These are phyloP conservation scores for Heterobasidion irregulare DNA, from an alignment of 1,284 basidiomycete genomes.

Conservation along the genomic window DNA sequence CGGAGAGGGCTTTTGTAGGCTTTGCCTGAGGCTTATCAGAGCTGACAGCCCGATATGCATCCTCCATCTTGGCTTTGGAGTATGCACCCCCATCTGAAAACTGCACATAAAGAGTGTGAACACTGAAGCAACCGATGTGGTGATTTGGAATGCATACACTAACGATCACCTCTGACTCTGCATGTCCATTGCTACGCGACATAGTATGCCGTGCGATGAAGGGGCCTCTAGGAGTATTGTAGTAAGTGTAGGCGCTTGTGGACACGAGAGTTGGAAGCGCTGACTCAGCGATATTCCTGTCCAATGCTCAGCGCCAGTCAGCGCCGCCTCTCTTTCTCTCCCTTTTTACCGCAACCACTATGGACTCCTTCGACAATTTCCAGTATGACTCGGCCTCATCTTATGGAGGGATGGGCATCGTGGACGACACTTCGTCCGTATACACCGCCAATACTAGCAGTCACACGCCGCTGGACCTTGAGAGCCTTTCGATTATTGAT, in stretches of 20 bases:
- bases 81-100: slow-evolving; percentile 60
- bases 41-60: slow-evolving; percentile 43
- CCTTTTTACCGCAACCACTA: slow-evolving; percentile 19
- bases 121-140: not conserved
- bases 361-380: slow-evolving; percentile 86
- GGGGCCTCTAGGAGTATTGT: not conserved
- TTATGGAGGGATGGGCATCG: slow-evolving; percentile 66
- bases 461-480: slow-evolving; percentile 48
- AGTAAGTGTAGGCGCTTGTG: no score
- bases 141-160: slow-evolving; percentile 35
- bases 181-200: slow-evolving; percentile 41
- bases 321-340: not conserved
- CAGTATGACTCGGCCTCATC: slow-evolving; percentile 75
- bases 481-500: slow-evolving; percentile 56
- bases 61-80: slow-evolving; percentile 58
- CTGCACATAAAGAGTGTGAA: slow-evolving; percentile 22
- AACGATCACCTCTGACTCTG: slow-evolving; percentile 61
- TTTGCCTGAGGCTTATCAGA: slow-evolving; percentile 42
- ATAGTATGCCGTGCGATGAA: slow-evolving; percentile 9
- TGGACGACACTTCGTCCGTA: slow-evolving; percentile 81
- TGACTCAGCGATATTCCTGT: not conserved
- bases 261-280: not conserved
- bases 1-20: slow-evolving; percentile 24
- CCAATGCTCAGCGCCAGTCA: not conserved
- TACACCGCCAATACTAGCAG: slow-evolving; percentile 63